Evolutionary conservation across 1,139 yeast species (phyloP), one percentile per base, ranked within the genome.

Genomic region (Arxiozyma bovina): DNA sequence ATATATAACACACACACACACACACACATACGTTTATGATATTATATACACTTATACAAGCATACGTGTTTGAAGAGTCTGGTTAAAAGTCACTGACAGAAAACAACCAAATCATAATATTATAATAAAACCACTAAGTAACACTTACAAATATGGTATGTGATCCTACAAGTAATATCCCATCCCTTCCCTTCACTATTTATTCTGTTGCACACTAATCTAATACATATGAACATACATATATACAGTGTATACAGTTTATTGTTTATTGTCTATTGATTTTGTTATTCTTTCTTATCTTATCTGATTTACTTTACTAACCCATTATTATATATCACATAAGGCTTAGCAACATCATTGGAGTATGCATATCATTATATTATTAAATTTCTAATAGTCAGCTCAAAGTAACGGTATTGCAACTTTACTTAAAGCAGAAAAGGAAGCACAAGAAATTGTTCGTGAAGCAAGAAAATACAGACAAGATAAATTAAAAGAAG

Each of bases 381-480:
- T 2, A 23, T 17, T 34, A 17, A 15, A 8, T 17, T 25, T 23
- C 25, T 20, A n/a, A 6, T 27, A 49, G 51, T 49, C 51, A 69
- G 34, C 49, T 21, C 49, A 46, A 46, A 66, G 59, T 61, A 68
- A 67, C 64, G 72, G 72, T 61, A 68, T 68, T 56, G 71, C 71
- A 42, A 68, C 72, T 27, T 58, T 68, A 51, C 58, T 67, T 51
- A 65, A 85, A 77, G 96, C 98, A 56, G 99, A 93, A 76, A 89
- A 87, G 74, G 94, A 89, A 67, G 99, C 99, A 23, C 97, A 95
- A 63, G 94, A 85, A 66, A 87, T 91, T 61, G 98, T 93, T 61
- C 81, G 90, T 64, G 86, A 85, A 69, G 96, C 99, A 42, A 87
- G 71, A 60, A 69, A 67, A 48, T 83, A 81, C 68, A 87, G 95